These are phyloP conservation scores for Fusarium sp. DNA, from an alignment of 2,329 filamentous ascomycete genomes.

Conservation along the genomic window DNA sequence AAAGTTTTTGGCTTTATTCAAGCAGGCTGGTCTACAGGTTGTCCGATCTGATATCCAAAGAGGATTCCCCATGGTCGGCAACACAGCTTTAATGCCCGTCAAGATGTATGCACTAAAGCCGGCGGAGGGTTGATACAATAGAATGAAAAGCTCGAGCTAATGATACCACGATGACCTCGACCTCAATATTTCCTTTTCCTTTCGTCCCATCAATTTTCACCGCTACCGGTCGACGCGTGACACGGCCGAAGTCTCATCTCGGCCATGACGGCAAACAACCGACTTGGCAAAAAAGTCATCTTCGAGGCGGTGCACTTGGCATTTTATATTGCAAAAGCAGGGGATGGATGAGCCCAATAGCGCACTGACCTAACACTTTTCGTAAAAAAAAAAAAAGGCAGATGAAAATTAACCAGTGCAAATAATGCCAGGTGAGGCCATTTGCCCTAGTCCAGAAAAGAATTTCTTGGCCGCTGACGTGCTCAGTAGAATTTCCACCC, in stretches of 20 bases:
- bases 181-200: neutral
- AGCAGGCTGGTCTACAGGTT: conserved; percentile 71
- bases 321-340: conserved; percentile 6
- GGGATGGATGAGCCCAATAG: neutral
- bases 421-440: neutral
- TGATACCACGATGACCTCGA: neutral
- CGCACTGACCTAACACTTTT: neutral
- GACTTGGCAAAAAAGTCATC: neutral
- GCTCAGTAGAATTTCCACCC: neutral
- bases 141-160: neutral
- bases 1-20: conserved; percentile 75
- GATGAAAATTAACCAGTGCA: neutral
- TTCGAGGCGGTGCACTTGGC: conserved; percentile 5
- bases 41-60: conserved; percentile 74
- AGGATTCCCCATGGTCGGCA: conserved; percentile 63
- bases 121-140: neutral
- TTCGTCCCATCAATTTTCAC: neutral
- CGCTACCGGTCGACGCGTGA: neutral
- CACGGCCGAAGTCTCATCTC: neutral
- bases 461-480: neutral
- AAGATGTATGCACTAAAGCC: conserved; percentile 78
- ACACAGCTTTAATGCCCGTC: conserved; percentile 69
- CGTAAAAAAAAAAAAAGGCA: neutral
- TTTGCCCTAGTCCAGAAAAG: neutral
- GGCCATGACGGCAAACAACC: neutral